Evolutionary conservation across 352 stramenopile genomes (phyloP).

Genomic region (Phytophthora pistaciae): DNA sequence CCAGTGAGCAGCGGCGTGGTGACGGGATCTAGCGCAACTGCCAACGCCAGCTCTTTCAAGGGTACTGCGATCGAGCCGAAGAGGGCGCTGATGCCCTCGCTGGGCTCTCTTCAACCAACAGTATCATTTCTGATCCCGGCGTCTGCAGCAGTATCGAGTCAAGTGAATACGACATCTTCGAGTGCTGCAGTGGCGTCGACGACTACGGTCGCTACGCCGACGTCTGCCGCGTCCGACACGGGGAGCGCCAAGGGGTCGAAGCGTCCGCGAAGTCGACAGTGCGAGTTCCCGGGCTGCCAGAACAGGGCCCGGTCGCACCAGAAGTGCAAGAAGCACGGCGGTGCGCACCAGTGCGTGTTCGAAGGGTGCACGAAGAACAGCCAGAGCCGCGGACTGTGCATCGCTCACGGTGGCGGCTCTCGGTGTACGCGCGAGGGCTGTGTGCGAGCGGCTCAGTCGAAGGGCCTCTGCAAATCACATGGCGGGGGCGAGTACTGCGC

Average conservation of each 20-base stretch:
- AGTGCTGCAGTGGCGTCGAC: neutral
- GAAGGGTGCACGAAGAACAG: conserved; percentile 90
- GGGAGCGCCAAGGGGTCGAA: conserved; percentile 32
- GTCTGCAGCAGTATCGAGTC: conserved; percentile 1
- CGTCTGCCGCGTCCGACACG: conserved; percentile 12
- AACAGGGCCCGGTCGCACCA: conserved; percentile 87
- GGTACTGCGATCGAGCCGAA: conserved; percentile 56
- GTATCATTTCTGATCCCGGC: conserved; percentile 13
- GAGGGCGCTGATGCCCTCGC: conserved; percentile 28
- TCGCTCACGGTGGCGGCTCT: conserved; percentile 84
- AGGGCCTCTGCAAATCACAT: conserved; percentile 88
- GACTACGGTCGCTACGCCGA: conserved; percentile 7
- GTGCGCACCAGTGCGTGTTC: conserved; percentile 86
- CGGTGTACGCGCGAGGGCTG: conserved; percentile 84
- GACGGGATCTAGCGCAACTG: conserved; percentile 17
- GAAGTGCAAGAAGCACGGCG: conserved; percentile 91
- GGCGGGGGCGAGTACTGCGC: conserved; percentile 85
- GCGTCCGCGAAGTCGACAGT: conserved; percentile 65
- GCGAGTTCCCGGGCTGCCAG: conserved; percentile 74
- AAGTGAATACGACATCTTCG: neutral
- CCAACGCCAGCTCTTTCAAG: conserved; percentile 28
- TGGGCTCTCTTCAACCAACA: conserved; percentile 21
- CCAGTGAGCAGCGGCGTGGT: conserved; percentile 6
- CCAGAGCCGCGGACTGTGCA: conserved; percentile 87
- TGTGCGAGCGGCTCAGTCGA: conserved; percentile 84